These are phyloP conservation scores for Cutaneotrichosporon arboriforme DNA, from an alignment of 1,284 basidiomycete species.

Conservation along the genomic window DNA sequence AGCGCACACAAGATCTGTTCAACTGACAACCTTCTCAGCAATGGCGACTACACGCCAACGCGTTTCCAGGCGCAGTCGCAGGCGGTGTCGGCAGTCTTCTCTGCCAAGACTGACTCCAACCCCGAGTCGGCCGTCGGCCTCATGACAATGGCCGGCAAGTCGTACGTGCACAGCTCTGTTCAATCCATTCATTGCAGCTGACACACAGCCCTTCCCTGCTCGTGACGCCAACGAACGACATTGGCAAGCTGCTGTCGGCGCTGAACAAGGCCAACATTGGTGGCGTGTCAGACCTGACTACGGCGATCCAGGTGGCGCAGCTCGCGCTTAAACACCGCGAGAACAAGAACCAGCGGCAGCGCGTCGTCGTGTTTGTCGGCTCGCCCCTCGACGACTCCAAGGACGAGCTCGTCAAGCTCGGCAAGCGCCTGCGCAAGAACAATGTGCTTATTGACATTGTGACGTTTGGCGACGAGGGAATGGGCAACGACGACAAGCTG, in stretches of 20 bases:
- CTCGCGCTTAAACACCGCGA: conserved; percentile 95
- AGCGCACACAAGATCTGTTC: too few relatives aligned
- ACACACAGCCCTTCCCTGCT: conserved; percentile 77
- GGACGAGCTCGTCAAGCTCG: conserved; percentile 73
- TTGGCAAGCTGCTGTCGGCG: conserved; percentile 80
- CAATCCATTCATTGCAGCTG: background rate
- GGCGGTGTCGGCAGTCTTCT: conserved; percentile 84
- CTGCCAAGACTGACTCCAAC: conserved; percentile 89
- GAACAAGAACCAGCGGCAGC: conserved; percentile 95
- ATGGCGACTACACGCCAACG: conserved; percentile 87
- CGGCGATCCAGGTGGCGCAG: conserved; percentile 87
- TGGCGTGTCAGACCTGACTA: conserved; percentile 76
- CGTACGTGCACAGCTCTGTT: conserved; percentile 50
- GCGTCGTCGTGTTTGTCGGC: conserved; percentile 88
- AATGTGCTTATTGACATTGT: conserved; percentile 94
- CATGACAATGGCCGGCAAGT: conserved; percentile 96
- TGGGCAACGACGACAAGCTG: conserved; percentile 46
- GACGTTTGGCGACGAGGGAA: conserved; percentile 56
- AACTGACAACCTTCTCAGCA: conserved; percentile 48
- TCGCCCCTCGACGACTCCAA: conserved; percentile 72
- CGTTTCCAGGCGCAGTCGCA: conserved; percentile 87
- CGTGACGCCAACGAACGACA: conserved; percentile 89
- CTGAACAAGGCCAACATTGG: conserved; percentile 70
- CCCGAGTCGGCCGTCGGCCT: conserved; percentile 95
- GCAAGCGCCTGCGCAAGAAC: conserved; percentile 98